Evolutionary conservation across 2,329 filamentous ascomycete genomes (phyloP).

Genomic region (Fusarium oligoseptatum): DNA sequence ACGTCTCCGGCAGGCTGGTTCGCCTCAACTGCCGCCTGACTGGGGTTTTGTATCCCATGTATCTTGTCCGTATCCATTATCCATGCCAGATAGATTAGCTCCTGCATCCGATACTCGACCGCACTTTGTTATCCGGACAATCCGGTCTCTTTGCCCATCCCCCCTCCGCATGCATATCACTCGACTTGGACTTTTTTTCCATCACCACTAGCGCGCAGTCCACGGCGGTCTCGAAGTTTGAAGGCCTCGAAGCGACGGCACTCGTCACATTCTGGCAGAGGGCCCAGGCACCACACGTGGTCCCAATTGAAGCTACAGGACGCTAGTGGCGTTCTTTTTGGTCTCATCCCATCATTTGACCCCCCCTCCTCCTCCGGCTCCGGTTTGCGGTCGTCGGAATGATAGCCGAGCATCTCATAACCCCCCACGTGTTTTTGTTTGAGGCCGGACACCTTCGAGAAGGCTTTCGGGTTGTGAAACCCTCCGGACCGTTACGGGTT

Average conservation of each 20-base stretch:
- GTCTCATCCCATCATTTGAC: constrained; percentile 36
- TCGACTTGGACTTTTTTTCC: neutral
- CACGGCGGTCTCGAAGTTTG: constrained; percentile 26
- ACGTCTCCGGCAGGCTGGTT: constrained; percentile 2
- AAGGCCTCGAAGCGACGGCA: constrained; percentile 29
- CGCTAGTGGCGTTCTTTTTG: constrained; percentile 15
- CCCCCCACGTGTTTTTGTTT: neutral
- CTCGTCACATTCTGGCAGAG: constrained; percentile 30
- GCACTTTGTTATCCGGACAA: constrained; percentile 8
- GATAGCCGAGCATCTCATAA: neutral
- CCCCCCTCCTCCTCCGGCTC: neutral
- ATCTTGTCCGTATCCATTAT: neutral
- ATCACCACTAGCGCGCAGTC: constrained; percentile 7
- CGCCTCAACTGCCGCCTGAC: neutral
- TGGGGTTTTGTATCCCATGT: neutral
- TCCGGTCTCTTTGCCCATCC: neutral
- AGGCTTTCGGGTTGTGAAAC: neutral
- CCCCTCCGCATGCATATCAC: neutral
- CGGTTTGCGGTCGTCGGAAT: neutral
- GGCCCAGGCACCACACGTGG: constrained; percentile 32
- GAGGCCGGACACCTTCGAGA: neutral
- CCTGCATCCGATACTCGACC: neutral
- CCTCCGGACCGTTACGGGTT: neutral
- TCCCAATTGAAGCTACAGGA: neutral
- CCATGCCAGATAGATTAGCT: constrained; percentile 1